Evolutionary conservation across 2,329 filamentous ascomycete species (phyloP), one percentile per base, ranked within the genome.

Genomic region (Penicillium sp.): DNA sequence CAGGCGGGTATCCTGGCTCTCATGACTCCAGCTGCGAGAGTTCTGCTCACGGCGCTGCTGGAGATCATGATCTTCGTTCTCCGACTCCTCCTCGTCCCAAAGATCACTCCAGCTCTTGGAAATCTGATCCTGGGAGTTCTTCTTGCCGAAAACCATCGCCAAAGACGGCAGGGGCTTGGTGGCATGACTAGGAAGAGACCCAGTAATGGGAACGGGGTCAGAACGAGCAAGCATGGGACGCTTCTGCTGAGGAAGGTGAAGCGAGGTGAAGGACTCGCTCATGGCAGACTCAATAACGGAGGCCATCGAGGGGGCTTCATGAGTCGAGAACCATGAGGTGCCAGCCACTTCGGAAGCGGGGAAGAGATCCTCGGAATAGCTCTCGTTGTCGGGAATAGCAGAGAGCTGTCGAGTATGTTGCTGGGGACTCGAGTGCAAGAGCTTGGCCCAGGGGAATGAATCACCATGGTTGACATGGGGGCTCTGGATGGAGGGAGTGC

Each of bases 81-180:
- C 84, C 35, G 82, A 81, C 69, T 68, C 92, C 53, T 98, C 93
- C 74, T 98, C 93, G 57, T 98, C 93, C 89, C 92, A 97, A 74
- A 98, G 87, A 74, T 99, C 95, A 70, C 93, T 96, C 95, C 95
- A 99, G 81, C 95, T 98, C 88, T 98, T 98, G 55, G 95, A 96
- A 48, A 96, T 90, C 48, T 84, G 81, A 46, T 93, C 89, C 61
- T 86, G 84, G 72, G 89, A 87, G 35, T 72, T 71, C 69, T 72
- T 71, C 69, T 87, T 87, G 51, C 90, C 90, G 71, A 96, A 93
- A 50, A 93, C 85, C 70, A 89, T 85, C 4, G 90, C 87, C 82
- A 93, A 88, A 59, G 90, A 87, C 53, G 85, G 81, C 65, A 88
- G 80, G 42, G 84, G 83, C 72, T 82, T 78, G 67, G 79, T 71